These are phyloP conservation scores for Carex parvula DNA, from an alignment of 176 grass and related monocot genomes.

Conservation along the genomic window DNA sequence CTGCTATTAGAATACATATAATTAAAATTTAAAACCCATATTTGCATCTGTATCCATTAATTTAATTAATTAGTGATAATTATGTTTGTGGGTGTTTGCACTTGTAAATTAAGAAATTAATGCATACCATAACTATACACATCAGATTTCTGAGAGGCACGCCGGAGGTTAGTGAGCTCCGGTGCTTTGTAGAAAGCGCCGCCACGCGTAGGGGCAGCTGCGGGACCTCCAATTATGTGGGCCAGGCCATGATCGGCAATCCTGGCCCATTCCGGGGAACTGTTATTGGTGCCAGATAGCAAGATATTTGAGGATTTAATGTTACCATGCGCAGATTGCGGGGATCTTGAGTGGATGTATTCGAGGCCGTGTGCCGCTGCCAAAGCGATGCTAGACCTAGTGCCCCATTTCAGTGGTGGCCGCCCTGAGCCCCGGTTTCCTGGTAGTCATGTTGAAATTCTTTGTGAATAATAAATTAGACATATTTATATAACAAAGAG, in stretches of 20 bases:
- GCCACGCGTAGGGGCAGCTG: conserved; percentile 33
- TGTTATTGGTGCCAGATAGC: conserved; percentile 38
- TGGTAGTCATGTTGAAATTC: conserved; percentile 6
- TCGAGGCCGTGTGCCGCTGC: conserved; percentile 58
- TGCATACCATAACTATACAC: conserved; percentile 68
- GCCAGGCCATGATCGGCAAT: conserved; percentile 68
- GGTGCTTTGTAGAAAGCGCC: conserved; percentile 58
- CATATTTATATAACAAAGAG: too few relatives aligned
- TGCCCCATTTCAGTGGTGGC: conserved; percentile 55
- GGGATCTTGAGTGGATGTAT: conserved; percentile 74
- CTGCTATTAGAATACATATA: too few relatives aligned
- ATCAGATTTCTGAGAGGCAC: conserved; percentile 55
- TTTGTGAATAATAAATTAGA: background rate
- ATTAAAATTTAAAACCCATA: too few relatives aligned
- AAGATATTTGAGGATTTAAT: conserved; percentile 78
- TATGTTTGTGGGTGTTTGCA: background rate
- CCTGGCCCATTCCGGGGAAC: conserved; percentile 37
- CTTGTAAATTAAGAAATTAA: background rate
- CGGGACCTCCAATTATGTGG: conserved; percentile 44
- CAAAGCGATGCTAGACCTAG: conserved; percentile 49
- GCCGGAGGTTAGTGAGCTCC: conserved; percentile 51
- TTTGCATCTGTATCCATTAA: too few relatives aligned
- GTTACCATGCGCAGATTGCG: conserved; percentile 56
- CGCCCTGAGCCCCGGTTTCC: conserved; percentile 57
- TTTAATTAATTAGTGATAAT: background rate